Percentiles rank a stretch among this genome's conserved stretches.
These are phyloP conservation scores for Leccinum variicolor DNA, from an alignment of 768 basidiomycete species.

Conservation along the genomic window DNA sequence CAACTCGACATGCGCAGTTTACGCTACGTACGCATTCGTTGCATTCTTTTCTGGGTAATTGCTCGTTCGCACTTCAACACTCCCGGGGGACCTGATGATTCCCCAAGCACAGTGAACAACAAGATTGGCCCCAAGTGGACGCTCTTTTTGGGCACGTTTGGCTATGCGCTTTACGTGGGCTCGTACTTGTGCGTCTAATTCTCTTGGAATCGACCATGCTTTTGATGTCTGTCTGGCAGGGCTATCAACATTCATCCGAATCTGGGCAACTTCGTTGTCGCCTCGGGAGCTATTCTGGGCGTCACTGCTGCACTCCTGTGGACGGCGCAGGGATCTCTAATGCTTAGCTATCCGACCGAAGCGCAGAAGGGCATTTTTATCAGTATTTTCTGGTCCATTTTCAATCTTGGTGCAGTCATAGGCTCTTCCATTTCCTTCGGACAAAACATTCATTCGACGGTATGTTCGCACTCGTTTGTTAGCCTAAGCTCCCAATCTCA, in stretches of 20 bases:
- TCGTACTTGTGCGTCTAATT: slow-evolving; percentile 56
- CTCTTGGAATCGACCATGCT: too few relatives aligned
- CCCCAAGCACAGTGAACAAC: slow-evolving; percentile 69
- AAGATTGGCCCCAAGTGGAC: slow-evolving; percentile 73
- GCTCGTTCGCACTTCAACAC: slow-evolving; percentile 26
- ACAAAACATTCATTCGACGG: slow-evolving; percentile 49
- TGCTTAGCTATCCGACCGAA: slow-evolving; percentile 83
- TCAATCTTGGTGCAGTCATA: slow-evolving; percentile 81
- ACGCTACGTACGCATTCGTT: slow-evolving; percentile 56
- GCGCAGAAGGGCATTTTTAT: slow-evolving; percentile 74
- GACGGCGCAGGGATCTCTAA: slow-evolving; percentile 83
- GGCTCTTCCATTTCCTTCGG: slow-evolving; percentile 74
- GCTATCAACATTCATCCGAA: slow-evolving; percentile 56
- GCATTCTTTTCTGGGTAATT: slow-evolving; percentile 64
- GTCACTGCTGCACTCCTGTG: slow-evolving; percentile 70
- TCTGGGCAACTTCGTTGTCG: slow-evolving; percentile 63
- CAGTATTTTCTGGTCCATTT: slow-evolving; percentile 80
- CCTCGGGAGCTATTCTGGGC: slow-evolving; percentile 71
- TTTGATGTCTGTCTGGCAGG: too few relatives aligned
- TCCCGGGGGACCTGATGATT: not conserved
- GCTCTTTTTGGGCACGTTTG: slow-evolving; percentile 69
- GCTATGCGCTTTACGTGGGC: slow-evolving; percentile 75
- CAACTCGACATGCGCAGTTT: slow-evolving; percentile 72
- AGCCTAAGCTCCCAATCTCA: not conserved
- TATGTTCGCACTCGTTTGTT: not conserved